Percentiles rank a stretch among this genome's conserved stretches.
These are phyloP conservation scores for Colletotrichum limetticola DNA, from an alignment of 2,329 filamentous ascomycete genomes.

Conservation along the genomic window DNA sequence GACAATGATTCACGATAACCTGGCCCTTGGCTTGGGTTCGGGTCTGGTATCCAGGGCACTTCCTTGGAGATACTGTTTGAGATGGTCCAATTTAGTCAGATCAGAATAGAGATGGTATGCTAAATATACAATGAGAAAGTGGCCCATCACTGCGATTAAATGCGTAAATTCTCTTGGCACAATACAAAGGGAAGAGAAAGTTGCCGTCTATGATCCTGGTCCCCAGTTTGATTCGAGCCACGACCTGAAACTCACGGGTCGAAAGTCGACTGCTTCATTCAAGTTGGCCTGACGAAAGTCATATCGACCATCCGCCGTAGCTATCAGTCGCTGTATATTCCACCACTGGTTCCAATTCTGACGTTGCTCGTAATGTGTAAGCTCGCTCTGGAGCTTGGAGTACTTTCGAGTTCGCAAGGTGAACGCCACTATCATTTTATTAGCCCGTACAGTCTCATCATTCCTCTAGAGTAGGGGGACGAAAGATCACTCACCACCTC, in stretches of 20 bases:
- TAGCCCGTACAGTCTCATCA: background rate
- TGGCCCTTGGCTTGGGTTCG: background rate
- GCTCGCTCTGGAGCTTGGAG: conserved; percentile 52
- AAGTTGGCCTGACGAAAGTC: conserved; percentile 71
- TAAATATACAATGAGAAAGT: background rate
- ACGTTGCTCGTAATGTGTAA: conserved; percentile 55
- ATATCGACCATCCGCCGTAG: conserved; percentile 75
- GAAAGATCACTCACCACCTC: conserved; percentile 55
- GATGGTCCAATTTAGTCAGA: background rate
- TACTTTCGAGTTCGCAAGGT: conserved; percentile 50
- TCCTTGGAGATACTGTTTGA: background rate
- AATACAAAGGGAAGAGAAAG: background rate
- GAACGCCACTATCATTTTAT: conserved; percentile 49
- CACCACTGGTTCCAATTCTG: conserved; percentile 60
- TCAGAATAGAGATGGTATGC: background rate
- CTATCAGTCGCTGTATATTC: conserved; percentile 71
- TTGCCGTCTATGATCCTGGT: conserved; percentile 29
- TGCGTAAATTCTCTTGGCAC: background rate
- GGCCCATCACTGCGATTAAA: background rate
- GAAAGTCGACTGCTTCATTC: conserved; percentile 62
- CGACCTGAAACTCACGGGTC: conserved; percentile 61
- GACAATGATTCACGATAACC: background rate
- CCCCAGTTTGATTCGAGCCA: conserved; percentile 66
- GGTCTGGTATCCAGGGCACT: background rate
- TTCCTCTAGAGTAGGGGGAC: background rate